phyloP scores from a whole-genome alignment of 116 monocot genomes.

The Posidonia oceanica region DNA sequence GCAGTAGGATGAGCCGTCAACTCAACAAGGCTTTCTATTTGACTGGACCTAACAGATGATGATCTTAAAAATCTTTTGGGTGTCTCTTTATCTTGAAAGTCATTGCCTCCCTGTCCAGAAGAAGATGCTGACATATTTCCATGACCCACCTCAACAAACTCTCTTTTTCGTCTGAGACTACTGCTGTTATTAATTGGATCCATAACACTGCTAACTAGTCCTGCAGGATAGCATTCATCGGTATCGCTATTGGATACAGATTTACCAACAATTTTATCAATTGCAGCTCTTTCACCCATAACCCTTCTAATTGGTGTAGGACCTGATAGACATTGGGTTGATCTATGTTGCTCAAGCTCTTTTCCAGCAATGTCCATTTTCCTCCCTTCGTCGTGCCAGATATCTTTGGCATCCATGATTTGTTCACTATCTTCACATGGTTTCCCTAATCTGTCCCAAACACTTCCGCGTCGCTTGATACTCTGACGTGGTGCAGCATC shows the following conservation, averaged over 20 bases:
- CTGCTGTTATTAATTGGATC: not conserved
- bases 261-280: not conserved
- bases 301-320: not conserved
- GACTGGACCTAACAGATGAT: slow-evolving; percentile 12
- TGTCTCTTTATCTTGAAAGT: slow-evolving; percentile 16
- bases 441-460: slow-evolving; percentile 89
- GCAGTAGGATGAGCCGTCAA: slow-evolving; percentile 15
- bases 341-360: slow-evolving; percentile 13
- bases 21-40: slow-evolving; percentile 11
- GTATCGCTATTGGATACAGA: not conserved
- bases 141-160: slow-evolving; percentile 17
- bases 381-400: slow-evolving; percentile 7
- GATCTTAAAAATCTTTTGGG: slow-evolving; percentile 11
- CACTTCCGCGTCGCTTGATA: slow-evolving; percentile 39
- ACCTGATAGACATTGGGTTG: not conserved
- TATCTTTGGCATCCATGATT: slow-evolving; percentile 2
- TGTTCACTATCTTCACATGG: slow-evolving; percentile 21
- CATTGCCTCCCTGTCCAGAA: slow-evolving; percentile 14
- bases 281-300: slow-evolving; percentile 5
- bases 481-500: slow-evolving; percentile 18
- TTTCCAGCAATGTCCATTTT: slow-evolving; percentile 8
- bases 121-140: slow-evolving; percentile 13
- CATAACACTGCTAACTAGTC: not conserved
- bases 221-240: not conserved
- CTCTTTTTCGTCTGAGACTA: slow-evolving; percentile 20